These are phyloP conservation scores for Sarocladiaceae sp. DNA, from an alignment of 2,329 filamentous ascomycete genomes.

Conservation along the genomic window DNA sequence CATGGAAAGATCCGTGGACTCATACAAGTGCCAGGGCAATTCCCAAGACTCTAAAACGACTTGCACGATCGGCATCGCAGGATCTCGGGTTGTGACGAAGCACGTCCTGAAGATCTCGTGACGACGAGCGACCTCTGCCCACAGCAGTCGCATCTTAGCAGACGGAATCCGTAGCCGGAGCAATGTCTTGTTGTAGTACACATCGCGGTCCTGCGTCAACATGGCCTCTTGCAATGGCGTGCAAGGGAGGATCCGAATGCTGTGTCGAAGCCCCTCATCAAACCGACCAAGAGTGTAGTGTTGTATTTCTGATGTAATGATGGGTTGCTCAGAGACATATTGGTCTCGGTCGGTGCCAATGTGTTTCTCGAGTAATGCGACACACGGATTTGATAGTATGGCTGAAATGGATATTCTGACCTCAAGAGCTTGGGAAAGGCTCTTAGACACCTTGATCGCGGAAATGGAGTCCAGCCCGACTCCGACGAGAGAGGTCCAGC, in stretches of 20 bases:
- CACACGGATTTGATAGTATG: conserved; percentile 61
- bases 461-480: conserved; percentile 79
- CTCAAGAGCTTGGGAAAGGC: conserved; percentile 40
- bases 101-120: conserved; percentile 75
- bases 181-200: conserved; percentile 69
- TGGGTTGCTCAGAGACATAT: neutral
- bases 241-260: conserved; percentile 76
- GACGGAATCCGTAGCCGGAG: conserved; percentile 52
- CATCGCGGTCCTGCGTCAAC: conserved; percentile 49
- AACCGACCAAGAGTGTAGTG: conserved; percentile 25
- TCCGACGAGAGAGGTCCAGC: conserved; percentile 67
- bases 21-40: conserved; percentile 33
- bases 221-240: conserved; percentile 86
- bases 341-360: conserved; percentile 6
- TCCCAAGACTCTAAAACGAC: conserved; percentile 51
- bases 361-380: conserved; percentile 51
- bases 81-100: conserved; percentile 60
- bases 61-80: conserved; percentile 62
- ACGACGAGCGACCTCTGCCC: conserved; percentile 54
- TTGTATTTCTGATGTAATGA: conserved; percentile 23
- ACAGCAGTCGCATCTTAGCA: conserved; percentile 48
- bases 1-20: conserved; percentile 24
- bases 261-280: no score
- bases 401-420: conserved; percentile 56
- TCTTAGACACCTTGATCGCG: conserved; percentile 62